Percentiles rank a stretch among this genome's conserved stretches.
Conservation (phyloP, 2,329 filamentous ascomycete genomes). For the Colletotrichum aenigma region DNA sequence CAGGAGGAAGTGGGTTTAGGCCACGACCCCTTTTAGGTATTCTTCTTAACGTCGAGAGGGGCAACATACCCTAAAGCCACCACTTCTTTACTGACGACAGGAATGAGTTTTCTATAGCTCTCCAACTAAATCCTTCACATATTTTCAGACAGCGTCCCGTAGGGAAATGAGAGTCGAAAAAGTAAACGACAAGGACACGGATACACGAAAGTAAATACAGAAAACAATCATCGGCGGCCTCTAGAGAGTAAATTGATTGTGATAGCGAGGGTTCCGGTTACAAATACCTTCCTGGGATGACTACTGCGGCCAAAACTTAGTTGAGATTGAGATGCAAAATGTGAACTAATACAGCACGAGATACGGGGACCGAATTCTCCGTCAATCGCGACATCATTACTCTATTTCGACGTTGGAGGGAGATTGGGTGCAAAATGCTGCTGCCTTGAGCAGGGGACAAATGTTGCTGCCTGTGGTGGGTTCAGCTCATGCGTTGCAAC, state of each 20-base stretch:
- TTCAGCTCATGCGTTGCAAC: background rate
- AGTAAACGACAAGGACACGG: fast-evolving
- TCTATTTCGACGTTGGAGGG: background rate
- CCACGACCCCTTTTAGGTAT: background rate
- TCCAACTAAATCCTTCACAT: fast-evolving
- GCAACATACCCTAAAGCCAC: background rate
- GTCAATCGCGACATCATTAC: background rate
- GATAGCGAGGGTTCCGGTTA: background rate
- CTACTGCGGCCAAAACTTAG: background rate
- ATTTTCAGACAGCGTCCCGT: background rate
- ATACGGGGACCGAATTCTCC: background rate
- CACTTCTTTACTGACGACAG: fast-evolving
- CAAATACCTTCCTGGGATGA: background rate
- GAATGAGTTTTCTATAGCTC: background rate
- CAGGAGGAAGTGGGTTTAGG: background rate
- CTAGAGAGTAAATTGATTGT: background rate
- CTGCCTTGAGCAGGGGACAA: constrained; percentile 7
- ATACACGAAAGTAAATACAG: fast-evolving
- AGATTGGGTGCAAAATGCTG: background rate
- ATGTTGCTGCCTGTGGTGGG: constrained; percentile 9
- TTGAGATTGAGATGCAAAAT: background rate
- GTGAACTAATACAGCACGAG: background rate
- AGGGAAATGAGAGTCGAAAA: background rate
- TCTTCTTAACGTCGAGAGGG: background rate
- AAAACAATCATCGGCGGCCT: background rate